Base-by-base conservation (phyloP, 176 grass and related monocot species). In the Oryza australiensis region DNA sequence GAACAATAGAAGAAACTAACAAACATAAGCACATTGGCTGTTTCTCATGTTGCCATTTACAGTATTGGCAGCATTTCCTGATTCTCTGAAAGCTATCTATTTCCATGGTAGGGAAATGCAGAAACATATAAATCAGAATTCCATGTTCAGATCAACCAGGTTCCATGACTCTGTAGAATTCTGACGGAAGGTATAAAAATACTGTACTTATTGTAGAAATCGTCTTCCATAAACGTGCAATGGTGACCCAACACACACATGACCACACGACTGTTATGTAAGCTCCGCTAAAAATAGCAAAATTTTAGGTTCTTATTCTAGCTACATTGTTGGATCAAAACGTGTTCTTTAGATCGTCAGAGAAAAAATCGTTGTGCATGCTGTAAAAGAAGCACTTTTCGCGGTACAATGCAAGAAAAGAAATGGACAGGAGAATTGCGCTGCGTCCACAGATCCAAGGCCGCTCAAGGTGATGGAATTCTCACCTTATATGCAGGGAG, bases 401-500 rank as follows among this genome's bases (percentile, higher is more conserved):
- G n/a, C 26, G 4, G 66, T 5, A 57, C 66, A 64, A 48, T 51
- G 64, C 33, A 16, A 12, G 37, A 65, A 68, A 67, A 65, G 63
- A 67, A 8, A 24, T 70, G 77, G 53, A 5, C 23, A 51, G 65
- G n/a, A 60, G 55, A 60, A 71, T 65, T 5, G 53, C 32, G 18
- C 16, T 23, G 28, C 38, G 26, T 27, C 26, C 62, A 59, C 75
- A 92, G 81, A 86, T 86, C 83, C 80, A 45, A 55, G 34, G 64
- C 37, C 14, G 7, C 38, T 13, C 33, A 65, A 80, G 22, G 18
- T 18, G 49, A 18, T 55, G 49, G 59, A 78, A 80, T 27, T 24
- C 13, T 67, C 77, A 93, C 96, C 96, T 93, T 67, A 95, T 81
- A 34, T 84, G 86, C 24, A 99, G 85, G 23, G 91, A 93, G 2